Percentiles rank a stretch among this genome's conserved stretches.
These are phyloP conservation scores for Trichosanthes truncata DNA, from an alignment of 306 rosid genomes.

Conservation along the genomic window DNA sequence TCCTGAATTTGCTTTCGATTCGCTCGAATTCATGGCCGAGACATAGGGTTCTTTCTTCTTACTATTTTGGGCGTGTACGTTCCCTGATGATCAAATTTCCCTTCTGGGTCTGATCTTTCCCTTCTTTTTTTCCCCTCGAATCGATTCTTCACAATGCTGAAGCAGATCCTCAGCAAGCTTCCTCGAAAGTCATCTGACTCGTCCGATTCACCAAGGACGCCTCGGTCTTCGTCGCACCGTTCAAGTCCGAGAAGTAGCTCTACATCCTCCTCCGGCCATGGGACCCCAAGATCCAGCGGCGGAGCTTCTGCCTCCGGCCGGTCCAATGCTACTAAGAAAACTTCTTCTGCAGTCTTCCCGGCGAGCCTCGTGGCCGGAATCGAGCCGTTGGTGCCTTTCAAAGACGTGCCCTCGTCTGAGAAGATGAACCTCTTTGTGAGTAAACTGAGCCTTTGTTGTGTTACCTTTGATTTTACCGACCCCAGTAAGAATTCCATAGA, in stretches of 20 bases:
- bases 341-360: constrained; percentile 80
- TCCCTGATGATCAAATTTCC: background rate
- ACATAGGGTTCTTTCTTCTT: constrained; percentile 45
- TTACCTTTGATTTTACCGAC: constrained; percentile 68
- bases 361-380: constrained; percentile 66
- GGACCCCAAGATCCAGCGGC: constrained; percentile 25
- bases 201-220: constrained; percentile 28
- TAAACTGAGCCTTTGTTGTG: constrained; percentile 84
- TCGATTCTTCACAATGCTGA: constrained; percentile 53
- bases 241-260: constrained; percentile 30
- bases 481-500: constrained; percentile 59
- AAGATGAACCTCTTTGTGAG: constrained; percentile 77
- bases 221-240: constrained; percentile 39
- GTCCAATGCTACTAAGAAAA: constrained; percentile 32
- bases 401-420: constrained; percentile 56
- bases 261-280: constrained; percentile 23
- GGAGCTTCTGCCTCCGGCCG: constrained; percentile 25
- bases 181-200: constrained; percentile 70
- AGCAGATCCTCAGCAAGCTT: constrained; percentile 77
- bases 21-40: constrained; percentile 25
- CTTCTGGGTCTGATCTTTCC: constrained; percentile 34
- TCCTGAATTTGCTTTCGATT: constrained; percentile 14
- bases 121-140: background rate
- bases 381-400: constrained; percentile 75
- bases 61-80: constrained; percentile 9